Conservation (phyloP, 2,329 filamentous ascomycete genomes). For the Colletotrichum costaricense region DNA sequence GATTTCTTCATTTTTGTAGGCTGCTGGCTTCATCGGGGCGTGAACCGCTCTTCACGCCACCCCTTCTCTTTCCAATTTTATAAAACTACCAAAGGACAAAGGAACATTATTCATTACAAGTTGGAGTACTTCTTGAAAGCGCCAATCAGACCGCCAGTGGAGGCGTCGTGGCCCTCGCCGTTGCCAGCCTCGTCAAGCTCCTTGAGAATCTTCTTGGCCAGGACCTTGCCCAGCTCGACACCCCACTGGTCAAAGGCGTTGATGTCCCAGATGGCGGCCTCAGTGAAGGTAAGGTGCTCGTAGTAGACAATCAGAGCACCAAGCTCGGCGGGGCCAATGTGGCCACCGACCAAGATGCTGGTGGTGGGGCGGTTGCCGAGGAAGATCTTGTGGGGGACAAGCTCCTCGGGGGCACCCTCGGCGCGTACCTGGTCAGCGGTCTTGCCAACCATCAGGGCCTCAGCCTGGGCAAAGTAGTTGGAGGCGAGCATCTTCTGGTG, state of each 20-base stretch:
- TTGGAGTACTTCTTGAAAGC: constrained; percentile 85
- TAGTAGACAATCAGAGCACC: constrained; percentile 98
- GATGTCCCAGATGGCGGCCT: constrained; percentile 99
- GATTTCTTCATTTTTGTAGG: not conserved
- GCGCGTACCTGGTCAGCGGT: constrained; percentile 82
- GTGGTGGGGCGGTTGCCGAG: constrained; percentile 97
- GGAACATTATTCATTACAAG: constrained; percentile 50
- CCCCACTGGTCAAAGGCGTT: constrained; percentile 99
- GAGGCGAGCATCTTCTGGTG: constrained; percentile 97
- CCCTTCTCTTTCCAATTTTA: constrained; percentile 22
- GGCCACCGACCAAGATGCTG: constrained; percentile 87
- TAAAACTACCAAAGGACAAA: constrained; percentile 11
- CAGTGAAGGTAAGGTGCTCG: constrained; percentile 97
- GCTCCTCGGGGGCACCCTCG: constrained; percentile 77
- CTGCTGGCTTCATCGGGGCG: constrained; percentile 6
- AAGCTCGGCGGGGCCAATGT: constrained; percentile 93
- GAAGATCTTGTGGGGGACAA: constrained; percentile 99
- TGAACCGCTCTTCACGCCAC: constrained; percentile 4
- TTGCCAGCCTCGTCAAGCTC: constrained; percentile 86
- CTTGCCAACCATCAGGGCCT: constrained; percentile 93
- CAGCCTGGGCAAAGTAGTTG: constrained; percentile 91
- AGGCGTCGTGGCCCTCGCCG: constrained; percentile 82
- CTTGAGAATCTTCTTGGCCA: constrained; percentile 89
- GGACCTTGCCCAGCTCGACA: constrained; percentile 95
- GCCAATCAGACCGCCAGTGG: constrained; percentile 88